A percentile compares a stretch with the other conserved stretches of the same genome.
Evolutionary conservation across 768 basidiomycete species (phyloP).

Genomic region (Lactarius psammicola): DNA sequence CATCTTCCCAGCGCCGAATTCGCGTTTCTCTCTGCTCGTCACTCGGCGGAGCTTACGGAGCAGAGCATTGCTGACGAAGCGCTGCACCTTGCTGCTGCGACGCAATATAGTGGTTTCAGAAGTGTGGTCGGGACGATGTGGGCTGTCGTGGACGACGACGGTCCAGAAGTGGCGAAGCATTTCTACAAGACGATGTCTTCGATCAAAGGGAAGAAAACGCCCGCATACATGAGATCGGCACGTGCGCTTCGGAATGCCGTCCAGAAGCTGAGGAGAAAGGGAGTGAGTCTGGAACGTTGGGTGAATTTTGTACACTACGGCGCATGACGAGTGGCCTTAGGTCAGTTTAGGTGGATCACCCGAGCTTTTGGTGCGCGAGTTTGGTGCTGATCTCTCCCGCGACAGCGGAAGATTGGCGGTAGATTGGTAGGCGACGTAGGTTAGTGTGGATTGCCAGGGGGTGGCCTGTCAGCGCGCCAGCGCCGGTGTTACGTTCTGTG

Average conservation of each 20-base stretch:
- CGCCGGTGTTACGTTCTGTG: too few species aligned
- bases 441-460: too few species aligned
- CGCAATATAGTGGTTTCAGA: conserved; percentile 18
- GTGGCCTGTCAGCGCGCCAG: too few species aligned
- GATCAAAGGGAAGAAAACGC: background rate
- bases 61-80: conserved; percentile 7
- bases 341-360: background rate
- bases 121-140: conserved; percentile 25
- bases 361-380: conserved; percentile 30
- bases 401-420: too few species aligned
- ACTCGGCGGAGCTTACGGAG: background rate
- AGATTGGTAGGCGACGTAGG: too few species aligned
- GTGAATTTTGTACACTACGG: conserved; percentile 17
- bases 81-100: conserved; percentile 1
- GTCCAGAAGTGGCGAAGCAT: conserved; percentile 13
- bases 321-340: background rate
- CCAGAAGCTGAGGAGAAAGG: conserved; percentile 9
- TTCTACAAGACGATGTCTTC: conserved; percentile 8
- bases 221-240: background rate
- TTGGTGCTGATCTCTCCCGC: background rate
- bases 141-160: conserved; percentile 17
- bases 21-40: conserved; percentile 16
- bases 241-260: conserved; percentile 1
- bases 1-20: conserved; percentile 8
- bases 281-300: conserved; percentile 2